Conservation (phyloP, 2,329 filamentous ascomycete genomes). For the Nannizzia gypsea region DNA sequence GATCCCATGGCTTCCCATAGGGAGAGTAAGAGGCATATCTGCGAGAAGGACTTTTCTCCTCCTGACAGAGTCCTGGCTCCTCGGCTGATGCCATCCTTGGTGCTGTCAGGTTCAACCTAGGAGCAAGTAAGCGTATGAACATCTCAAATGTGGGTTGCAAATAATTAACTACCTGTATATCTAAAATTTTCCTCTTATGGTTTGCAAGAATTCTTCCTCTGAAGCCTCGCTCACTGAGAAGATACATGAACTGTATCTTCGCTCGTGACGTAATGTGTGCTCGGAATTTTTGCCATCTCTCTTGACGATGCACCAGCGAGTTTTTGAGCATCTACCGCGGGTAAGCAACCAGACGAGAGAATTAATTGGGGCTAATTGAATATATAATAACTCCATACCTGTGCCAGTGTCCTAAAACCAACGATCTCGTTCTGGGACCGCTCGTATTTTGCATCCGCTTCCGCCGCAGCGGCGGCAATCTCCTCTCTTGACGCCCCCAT, state of each 20-base stretch:
- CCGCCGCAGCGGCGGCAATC: conserved; percentile 41
- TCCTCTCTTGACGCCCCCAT: conserved; percentile 54
- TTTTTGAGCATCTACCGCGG: conserved; percentile 38
- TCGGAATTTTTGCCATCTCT: conserved; percentile 71
- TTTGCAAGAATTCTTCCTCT: conserved; percentile 69
- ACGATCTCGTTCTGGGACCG: conserved; percentile 28
- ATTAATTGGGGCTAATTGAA: conserved; percentile 8
- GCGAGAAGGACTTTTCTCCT: conserved; percentile 95
- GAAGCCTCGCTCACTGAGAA: conserved; percentile 81
- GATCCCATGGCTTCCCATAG: conserved; percentile 99
- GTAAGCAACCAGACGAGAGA: neutral
- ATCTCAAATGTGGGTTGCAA: neutral
- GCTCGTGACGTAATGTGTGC: conserved; percentile 75
- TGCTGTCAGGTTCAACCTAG: conserved; percentile 55
- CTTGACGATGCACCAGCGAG: conserved; percentile 57
- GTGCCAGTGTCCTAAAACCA: conserved; percentile 26
- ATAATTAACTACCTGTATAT: conserved; percentile 50
- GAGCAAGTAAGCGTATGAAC: neutral
- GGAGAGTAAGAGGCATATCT: conserved; percentile 80
- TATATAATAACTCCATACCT: conserved; percentile 24
- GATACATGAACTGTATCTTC: conserved; percentile 72
- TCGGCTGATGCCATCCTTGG: conserved; percentile 57
- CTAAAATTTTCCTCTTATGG: conserved; percentile 60
- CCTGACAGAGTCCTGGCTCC: conserved; percentile 88
- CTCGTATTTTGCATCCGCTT: conserved; percentile 27